Evolutionary conservation across 805 yeast genomes (phyloP), one percentile per base, ranked within the genome.

Genomic region (Starmerella floricola): DNA sequence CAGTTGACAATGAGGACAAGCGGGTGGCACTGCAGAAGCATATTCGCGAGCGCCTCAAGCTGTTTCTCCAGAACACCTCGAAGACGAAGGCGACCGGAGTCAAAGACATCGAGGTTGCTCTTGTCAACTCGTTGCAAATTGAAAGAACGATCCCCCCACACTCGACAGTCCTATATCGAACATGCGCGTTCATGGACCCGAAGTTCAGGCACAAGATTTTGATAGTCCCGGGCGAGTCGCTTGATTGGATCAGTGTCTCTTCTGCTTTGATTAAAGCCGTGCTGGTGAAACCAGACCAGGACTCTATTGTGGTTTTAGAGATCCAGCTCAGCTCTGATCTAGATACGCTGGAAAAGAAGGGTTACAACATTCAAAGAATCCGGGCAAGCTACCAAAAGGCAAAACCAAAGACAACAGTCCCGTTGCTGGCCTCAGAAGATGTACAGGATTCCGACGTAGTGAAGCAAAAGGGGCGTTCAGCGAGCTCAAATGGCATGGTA

Each of bases 191-290:
- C 17, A 43, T 52, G 42, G 47, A 42, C 23, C 43, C 50, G 3
- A 18, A 21, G 5, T 31, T 36, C 24, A 32, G 42, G 4, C 21
- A 31, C 17, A 30, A 32, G 11, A 40, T 62, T 6, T 51, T 49
- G 27, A 36, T 60, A n/a, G 49, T 45, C 4, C 54, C 54, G 6
- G 40, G 32, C 4, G 26, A 18, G 3, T 37, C 39, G 16, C 50
- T 56, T 31, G 63, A 62, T 29, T 64, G 66, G 65, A 62, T 58
- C 38, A 63, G 62, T 42, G 55, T 64, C 1, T 57, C 63, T 8
- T 57, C 54, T 28, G 55, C 63, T 3, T 44, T 64, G 17, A 51
- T 58, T 8, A 54, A 55, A 21, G 34, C 41, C 3, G 35, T 60
- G 3, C 48, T 62, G 4, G 43, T 46, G 23, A 34, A 51, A 21